Base-by-base conservation (phyloP, 2,329 filamentous ascomycete genomes). In the Beauveria rudraprayagi region DNA sequence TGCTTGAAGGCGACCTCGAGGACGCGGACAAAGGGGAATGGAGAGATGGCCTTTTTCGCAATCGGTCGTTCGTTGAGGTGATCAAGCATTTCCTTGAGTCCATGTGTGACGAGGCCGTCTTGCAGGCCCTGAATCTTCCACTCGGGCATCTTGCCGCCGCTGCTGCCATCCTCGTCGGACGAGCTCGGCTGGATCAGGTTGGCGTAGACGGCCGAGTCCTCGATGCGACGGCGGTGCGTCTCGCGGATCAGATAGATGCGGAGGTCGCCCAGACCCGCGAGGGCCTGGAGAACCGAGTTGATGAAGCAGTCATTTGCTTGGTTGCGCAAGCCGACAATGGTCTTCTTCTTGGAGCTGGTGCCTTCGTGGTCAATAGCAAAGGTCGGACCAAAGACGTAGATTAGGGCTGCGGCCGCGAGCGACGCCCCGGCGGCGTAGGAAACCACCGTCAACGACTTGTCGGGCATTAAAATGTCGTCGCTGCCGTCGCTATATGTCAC, bases 381-480 rank as follows among this genome's bases (percentile, higher is more conserved):
- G 57, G 92, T 97, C n/a, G 94, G 94, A 9, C 89, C 92, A 76
- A 99, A 97, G 68, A 97, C 93, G 76, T 97, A 99, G 72, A 97
- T 90, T 62, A 97, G 84, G 37, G 94, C 93, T 65, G 96, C 90
- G 64, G 94, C 94, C 61, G 94, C 94, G 65, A 99, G 88, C 60
- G 92, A 96, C 63, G 93, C 94, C 68, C 93, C 93, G 63, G 93
- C 94, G 70, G 94, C 94, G 76, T 99, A 99, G 50, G 91, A 91
- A 68, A 91, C 91, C 68, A 76, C 73, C 28, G 72, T 72, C 59
- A 67, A 65, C 62, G 73, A 68, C 64, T 72, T 75, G 54, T 75
- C 72, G 62, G 70, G 72, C 75, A 76, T 76, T 48, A 60, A 55
- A 44, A 53, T n/a, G 10, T 51, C n/a, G 44, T 41, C 30, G 34